Conservation (phyloP, 2,329 filamentous ascomycete species). For the Fusarium pininemorale region DNA sequence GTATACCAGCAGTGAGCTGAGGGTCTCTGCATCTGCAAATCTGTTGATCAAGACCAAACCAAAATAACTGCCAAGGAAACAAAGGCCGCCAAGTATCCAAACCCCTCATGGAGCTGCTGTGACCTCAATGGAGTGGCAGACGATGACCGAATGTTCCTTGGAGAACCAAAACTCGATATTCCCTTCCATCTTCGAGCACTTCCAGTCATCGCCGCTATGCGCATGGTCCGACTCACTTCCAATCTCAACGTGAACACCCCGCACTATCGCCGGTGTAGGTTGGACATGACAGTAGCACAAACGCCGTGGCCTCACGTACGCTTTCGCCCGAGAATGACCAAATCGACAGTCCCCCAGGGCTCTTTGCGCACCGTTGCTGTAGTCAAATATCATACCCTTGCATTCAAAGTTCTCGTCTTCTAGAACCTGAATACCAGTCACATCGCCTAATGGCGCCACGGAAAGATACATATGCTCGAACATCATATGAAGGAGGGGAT, state of each 20-base stretch:
- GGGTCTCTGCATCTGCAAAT: not conserved
- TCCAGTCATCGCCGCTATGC: not conserved
- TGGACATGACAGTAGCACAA: not conserved
- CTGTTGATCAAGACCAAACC: not conserved
- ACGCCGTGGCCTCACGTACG: not conserved
- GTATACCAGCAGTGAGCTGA: not conserved
- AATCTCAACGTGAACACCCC: not conserved
- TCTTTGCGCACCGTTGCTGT: not conserved
- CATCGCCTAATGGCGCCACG: not conserved
- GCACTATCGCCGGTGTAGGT: not conserved
- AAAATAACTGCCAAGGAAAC: not conserved
- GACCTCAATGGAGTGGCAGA: not conserved
- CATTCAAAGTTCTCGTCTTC: not conserved
- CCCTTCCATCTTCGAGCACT: not conserved
- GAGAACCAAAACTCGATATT: conserved; percentile 18
- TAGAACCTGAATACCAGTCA: not conserved
- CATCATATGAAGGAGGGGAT: not conserved
- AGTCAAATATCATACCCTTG: conserved; percentile 4
- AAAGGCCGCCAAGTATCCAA: not conserved
- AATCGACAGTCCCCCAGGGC: not conserved
- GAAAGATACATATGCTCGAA: not conserved
- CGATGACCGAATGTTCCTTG: not conserved
- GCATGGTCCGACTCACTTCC: not conserved
- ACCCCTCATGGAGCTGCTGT: not conserved
- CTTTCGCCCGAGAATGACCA: not conserved